phyloP scores from a whole-genome alignment of 2,329 filamentous ascomycete species.

The Chaetomium olivaceum region DNA sequence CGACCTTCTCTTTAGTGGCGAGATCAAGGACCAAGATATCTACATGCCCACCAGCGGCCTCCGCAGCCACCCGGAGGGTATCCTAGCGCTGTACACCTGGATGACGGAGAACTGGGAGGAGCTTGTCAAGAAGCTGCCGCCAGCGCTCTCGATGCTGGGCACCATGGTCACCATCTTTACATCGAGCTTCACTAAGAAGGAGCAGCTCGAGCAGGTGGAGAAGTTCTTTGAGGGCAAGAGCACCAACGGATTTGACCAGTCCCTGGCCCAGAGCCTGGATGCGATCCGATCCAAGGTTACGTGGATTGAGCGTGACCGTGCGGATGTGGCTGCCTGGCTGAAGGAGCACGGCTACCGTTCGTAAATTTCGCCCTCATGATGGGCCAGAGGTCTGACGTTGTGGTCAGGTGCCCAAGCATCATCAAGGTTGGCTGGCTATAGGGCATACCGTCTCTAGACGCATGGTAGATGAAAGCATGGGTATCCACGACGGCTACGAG shows the following conservation, averaged over 20 bases:
- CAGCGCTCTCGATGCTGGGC: conserved; percentile 83
- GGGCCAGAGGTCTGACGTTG: conserved; percentile 21
- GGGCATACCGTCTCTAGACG: conserved; percentile 21
- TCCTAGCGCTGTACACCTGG: conserved; percentile 79
- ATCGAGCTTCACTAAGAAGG: conserved; percentile 73
- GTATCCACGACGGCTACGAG: background rate
- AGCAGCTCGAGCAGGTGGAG: conserved; percentile 75
- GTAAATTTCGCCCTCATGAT: conserved; percentile 19
- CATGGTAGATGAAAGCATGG: background rate
- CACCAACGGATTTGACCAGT: conserved; percentile 82
- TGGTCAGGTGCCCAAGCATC: conserved; percentile 16
- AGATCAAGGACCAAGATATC: conserved; percentile 92
- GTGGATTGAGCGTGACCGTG: conserved; percentile 75
- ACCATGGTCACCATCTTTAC: conserved; percentile 81
- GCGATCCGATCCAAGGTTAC: conserved; percentile 79
- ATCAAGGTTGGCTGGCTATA: conserved; percentile 6
- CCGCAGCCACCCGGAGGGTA: conserved; percentile 73
- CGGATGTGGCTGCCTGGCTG: conserved; percentile 60
- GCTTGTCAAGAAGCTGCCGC: conserved; percentile 77
- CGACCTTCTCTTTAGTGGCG: conserved; percentile 69
- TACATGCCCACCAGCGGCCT: conserved; percentile 84
- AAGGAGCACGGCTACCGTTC: conserved; percentile 40
- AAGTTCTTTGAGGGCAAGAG: conserved; percentile 80
- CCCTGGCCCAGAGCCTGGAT: conserved; percentile 86
- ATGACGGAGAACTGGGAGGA: conserved; percentile 87